phyloP scores from a whole-genome alignment of 108 stramenopile genomes.

The Epithemia pelagica region DNA sequence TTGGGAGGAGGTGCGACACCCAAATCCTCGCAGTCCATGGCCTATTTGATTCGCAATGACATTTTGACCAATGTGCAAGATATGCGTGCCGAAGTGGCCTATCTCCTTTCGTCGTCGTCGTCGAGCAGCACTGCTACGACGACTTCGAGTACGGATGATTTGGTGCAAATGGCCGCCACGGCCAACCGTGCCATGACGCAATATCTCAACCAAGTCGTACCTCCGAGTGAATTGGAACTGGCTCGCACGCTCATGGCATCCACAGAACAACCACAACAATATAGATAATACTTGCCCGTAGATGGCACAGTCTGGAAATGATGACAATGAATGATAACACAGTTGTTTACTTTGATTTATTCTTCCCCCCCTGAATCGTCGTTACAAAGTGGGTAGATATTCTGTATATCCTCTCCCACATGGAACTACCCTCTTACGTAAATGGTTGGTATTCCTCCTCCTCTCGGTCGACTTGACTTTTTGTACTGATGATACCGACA shows the following conservation, averaged over 20 bases:
- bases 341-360: too few species aligned
- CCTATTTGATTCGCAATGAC: slow-evolving; percentile 76
- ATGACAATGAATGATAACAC: too few species aligned
- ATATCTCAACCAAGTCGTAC: slow-evolving; percentile 54
- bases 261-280: too few species aligned
- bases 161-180: slow-evolving; percentile 23
- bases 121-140: background rate
- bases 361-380: too few species aligned
- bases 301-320: too few species aligned
- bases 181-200: slow-evolving; percentile 49
- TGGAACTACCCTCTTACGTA: too few species aligned
- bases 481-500: too few species aligned
- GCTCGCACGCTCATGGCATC: slow-evolving; percentile 25
- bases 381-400: too few species aligned
- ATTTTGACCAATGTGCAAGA: slow-evolving; percentile 68
- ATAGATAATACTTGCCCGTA: too few species aligned
- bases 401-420: too few species aligned
- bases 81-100: slow-evolving; percentile 61
- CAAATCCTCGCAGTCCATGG: slow-evolving; percentile 55
- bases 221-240: slow-evolving; percentile 54
- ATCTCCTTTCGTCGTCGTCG: slow-evolving; percentile 32
- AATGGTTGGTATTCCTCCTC: too few species aligned
- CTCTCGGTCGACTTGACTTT: too few species aligned
- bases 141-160: slow-evolving; percentile 38
- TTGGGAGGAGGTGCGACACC: slow-evolving; percentile 77